phyloP scores from a whole-genome alignment of 768 basidiomycete species.

The Paxillus rubicundulus region DNA sequence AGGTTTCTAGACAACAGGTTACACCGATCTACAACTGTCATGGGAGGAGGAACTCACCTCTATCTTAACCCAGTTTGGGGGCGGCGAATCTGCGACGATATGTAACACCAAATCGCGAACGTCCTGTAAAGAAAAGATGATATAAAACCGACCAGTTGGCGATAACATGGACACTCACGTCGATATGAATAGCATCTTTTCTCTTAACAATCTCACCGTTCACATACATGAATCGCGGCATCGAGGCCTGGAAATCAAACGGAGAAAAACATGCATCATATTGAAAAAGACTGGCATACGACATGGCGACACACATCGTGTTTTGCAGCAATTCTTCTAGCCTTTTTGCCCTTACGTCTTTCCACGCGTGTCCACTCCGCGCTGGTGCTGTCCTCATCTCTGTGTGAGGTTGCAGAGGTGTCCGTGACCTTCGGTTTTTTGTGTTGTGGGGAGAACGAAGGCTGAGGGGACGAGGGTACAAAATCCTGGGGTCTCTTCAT shows the following conservation, averaged over 20 bases:
- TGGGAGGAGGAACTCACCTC: slow-evolving; percentile 49
- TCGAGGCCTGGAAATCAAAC: slow-evolving; percentile 12
- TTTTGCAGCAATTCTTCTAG: slow-evolving; percentile 54
- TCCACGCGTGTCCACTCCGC: slow-evolving; percentile 69
- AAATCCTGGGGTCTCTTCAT: slow-evolving; percentile 34
- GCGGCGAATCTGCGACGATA: slow-evolving; percentile 76
- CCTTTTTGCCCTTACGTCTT: slow-evolving; percentile 70
- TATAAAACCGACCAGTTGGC: neutral
- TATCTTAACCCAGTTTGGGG: slow-evolving; percentile 82
- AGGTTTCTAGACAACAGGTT: slow-evolving; percentile 53
- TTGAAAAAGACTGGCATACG: slow-evolving; percentile 1
- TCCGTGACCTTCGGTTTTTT: slow-evolving; percentile 41
- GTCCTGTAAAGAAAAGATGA: slow-evolving; percentile 50
- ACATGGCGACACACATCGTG: slow-evolving; percentile 50
- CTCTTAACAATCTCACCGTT: slow-evolving; percentile 72
- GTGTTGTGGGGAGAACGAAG: slow-evolving; percentile 14
- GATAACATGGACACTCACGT: slow-evolving; percentile 46
- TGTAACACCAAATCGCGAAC: slow-evolving; percentile 85
- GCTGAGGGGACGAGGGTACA: slow-evolving; percentile 14
- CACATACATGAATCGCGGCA: slow-evolving; percentile 79
- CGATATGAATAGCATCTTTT: slow-evolving; percentile 74
- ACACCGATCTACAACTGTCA: neutral
- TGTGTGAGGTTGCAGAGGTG: slow-evolving; percentile 8
- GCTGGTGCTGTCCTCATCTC: slow-evolving; percentile 28
- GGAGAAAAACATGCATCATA: slow-evolving; percentile 7